A percentile compares a stretch with the other conserved stretches of the same genome.
phyloP scores from a whole-genome alignment of 306 rosid genomes.

The Vicia villosa region DNA sequence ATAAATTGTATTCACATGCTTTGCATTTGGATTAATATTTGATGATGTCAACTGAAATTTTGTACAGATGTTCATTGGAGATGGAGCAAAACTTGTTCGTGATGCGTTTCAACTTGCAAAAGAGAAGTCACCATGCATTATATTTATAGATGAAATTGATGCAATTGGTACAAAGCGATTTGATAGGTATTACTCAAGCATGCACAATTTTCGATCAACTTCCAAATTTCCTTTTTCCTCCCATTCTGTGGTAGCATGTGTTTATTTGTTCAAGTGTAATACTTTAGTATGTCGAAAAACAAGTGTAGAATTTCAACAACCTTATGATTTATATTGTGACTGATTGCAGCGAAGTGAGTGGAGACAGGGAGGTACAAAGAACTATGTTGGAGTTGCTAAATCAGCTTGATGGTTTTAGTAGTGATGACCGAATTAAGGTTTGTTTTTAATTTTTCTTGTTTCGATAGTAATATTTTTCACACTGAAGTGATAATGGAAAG shows the following conservation, averaged over 20 bases:
- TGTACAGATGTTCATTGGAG: constrained; percentile 87
- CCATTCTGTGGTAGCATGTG: neutral
- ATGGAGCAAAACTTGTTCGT: constrained; percentile 97
- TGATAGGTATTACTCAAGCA: constrained; percentile 65
- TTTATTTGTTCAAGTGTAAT: constrained; percentile 2
- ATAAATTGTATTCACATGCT: neutral
- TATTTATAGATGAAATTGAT: constrained; percentile 97
- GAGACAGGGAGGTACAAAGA: constrained; percentile 97
- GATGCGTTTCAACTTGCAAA: constrained; percentile 95
- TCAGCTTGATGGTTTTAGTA: constrained; percentile 96
- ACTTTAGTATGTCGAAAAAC: neutral
- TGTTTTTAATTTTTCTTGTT: constrained; percentile 13
- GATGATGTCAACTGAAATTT: constrained; percentile 18
- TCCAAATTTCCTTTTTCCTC: no score
- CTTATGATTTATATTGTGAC: constrained; percentile 37
- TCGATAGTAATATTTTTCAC: neutral
- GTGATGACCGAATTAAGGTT: constrained; percentile 95
- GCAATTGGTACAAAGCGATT: constrained; percentile 97
- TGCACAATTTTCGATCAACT: no score
- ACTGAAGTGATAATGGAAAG: neutral
- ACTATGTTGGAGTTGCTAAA: constrained; percentile 95
- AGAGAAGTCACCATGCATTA: constrained; percentile 96
- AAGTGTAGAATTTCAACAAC: constrained; percentile 7
- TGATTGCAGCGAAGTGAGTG: constrained; percentile 82
- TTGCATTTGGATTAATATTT: neutral